These are phyloP conservation scores for Neonectria sp. DNA, from an alignment of 2,329 filamentous ascomycete genomes.

Conservation along the genomic window DNA sequence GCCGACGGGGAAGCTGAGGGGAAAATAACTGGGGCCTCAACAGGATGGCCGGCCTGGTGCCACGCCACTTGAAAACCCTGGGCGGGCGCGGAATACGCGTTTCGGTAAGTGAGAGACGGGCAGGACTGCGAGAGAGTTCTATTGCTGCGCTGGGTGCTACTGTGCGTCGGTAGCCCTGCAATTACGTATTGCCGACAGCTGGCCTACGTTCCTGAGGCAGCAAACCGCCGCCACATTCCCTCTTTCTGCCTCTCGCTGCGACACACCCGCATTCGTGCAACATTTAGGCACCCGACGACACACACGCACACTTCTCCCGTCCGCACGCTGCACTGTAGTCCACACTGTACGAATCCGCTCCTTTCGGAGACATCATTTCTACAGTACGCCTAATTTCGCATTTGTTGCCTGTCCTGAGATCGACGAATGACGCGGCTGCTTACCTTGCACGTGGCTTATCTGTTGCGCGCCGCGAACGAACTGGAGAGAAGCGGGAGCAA, in stretches of 20 bases:
- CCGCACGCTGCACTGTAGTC: background rate
- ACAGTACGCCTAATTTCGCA: too few species aligned
- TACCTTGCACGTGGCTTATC: background rate
- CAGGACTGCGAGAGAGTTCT: background rate
- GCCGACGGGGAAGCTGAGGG: background rate
- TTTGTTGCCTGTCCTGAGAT: background rate
- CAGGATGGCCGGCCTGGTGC: constrained; percentile 21
- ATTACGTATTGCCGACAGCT: background rate
- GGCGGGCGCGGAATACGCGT: constrained; percentile 18
- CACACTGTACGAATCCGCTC: background rate
- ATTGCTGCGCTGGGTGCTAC: background rate
- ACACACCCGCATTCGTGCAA: constrained; percentile 4
- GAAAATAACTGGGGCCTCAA: background rate
- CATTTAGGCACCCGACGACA: background rate
- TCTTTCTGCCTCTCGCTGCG: background rate
- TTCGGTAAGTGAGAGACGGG: constrained; percentile 4
- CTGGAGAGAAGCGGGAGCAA: background rate
- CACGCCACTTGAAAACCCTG: constrained; percentile 43
- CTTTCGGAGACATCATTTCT: background rate
- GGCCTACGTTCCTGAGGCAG: constrained; percentile 18
- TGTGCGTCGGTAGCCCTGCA: background rate
- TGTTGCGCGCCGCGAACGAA: background rate
- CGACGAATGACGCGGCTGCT: constrained; percentile 1
- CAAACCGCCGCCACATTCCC: constrained; percentile 20
- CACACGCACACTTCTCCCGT: background rate